These are phyloP conservation scores for Annulohypoxylon moriforme DNA, from an alignment of 495 filamentous ascomycete species.

Conservation along the genomic window DNA sequence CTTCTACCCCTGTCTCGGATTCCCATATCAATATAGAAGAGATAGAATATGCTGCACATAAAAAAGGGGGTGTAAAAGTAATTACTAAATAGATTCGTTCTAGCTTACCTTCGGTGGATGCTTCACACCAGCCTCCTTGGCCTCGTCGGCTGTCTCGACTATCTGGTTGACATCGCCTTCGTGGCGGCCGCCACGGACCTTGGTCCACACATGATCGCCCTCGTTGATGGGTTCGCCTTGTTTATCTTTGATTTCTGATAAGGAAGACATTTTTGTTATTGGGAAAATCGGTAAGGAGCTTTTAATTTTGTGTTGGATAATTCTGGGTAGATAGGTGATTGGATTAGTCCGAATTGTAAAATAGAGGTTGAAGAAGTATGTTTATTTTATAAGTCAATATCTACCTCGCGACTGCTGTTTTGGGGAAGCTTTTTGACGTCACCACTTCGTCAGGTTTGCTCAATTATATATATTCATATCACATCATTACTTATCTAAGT, in stretches of 20 bases:
- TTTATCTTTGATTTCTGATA: slow-evolving; percentile 49
- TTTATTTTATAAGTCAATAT: not conserved
- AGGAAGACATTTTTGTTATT: slow-evolving; percentile 4
- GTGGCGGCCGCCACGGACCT: slow-evolving; percentile 48
- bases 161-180: slow-evolving; percentile 56
- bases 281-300: too few species aligned
- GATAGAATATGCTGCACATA: too few species aligned
- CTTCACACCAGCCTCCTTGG: slow-evolving; percentile 53
- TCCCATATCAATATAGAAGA: too few species aligned
- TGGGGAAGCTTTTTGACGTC: not conserved
- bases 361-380: not conserved
- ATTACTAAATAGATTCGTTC: not conserved
- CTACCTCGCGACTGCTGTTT: not conserved
- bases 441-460: not conserved
- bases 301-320: too few species aligned
- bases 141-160: slow-evolving; percentile 49
- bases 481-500: not conserved
- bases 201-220: slow-evolving; percentile 53
- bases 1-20: too few species aligned
- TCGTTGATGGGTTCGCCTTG: slow-evolving; percentile 49
- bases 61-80: too few species aligned
- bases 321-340: too few species aligned
- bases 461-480: not conserved
- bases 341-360: too few species aligned
- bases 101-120: slow-evolving; percentile 56